Percentiles rank a stretch among this genome's conserved stretches.
Evolutionary conservation across 192 early-diverging fungal species (phyloP).

Genomic region (Mortierella claussenii): DNA sequence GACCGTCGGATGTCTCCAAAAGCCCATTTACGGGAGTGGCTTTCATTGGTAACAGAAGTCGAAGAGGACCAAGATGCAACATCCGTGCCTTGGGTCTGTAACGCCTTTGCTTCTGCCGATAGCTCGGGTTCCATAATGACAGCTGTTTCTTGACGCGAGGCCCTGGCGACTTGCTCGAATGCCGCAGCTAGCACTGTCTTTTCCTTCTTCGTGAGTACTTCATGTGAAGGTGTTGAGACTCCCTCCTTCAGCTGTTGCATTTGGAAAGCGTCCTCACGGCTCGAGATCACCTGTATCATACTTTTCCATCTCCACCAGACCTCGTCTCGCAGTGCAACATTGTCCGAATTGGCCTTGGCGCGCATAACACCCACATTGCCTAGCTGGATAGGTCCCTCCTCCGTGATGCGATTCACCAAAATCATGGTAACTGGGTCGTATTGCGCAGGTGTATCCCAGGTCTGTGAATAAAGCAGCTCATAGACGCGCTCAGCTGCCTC

Average conservation of each 20-base stretch:
- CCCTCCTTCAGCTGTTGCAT: background rate
- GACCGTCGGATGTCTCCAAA: constrained; percentile 14
- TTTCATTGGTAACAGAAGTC: too few species aligned
- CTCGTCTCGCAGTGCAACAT: constrained; percentile 3
- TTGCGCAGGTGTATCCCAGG: background rate
- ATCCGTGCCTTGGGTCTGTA: background rate
- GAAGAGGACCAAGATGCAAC: too few species aligned
- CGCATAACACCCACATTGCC: constrained; percentile 43
- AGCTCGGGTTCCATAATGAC: too few species aligned
- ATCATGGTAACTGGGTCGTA: too few species aligned
- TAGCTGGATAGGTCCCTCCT: constrained; percentile 33
- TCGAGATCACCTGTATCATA: constrained; percentile 11
- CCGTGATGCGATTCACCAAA: constrained; percentile 14
- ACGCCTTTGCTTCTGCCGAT: background rate
- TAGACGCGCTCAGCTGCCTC: constrained; percentile 43
- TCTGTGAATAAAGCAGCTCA: constrained; percentile 36
- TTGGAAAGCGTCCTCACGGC: background rate
- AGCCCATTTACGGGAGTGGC: constrained; percentile 19
- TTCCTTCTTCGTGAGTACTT: background rate
- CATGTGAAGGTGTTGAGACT: background rate
- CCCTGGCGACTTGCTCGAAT: constrained; percentile 38
- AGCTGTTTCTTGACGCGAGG: background rate
- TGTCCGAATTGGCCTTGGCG: constrained; percentile 21
- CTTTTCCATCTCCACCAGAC: constrained; percentile 27
- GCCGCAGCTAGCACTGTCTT: constrained; percentile 15